Conservation (phyloP, 2,329 filamentous ascomycete genomes). For the Dactylellina haptotyla region DNA sequence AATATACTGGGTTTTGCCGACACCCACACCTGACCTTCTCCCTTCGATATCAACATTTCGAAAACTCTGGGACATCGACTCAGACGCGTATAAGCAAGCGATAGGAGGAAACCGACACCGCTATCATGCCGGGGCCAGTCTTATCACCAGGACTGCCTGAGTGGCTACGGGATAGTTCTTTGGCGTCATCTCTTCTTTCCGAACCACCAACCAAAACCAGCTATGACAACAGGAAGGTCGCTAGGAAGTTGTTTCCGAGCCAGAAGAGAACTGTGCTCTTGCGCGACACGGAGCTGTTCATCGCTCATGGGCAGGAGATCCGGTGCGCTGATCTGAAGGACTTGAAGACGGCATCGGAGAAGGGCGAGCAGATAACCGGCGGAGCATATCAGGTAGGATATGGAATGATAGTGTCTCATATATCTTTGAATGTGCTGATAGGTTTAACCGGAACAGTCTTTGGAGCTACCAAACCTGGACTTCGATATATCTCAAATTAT, state of each 20-base stretch:
- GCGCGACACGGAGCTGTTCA: conserved; percentile 86
- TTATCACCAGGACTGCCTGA: conserved; percentile 36
- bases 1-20: conserved; percentile 2
- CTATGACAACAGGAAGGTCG: conserved; percentile 39
- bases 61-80: conserved; percentile 4
- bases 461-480: conserved; percentile 57
- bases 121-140: conserved; percentile 46
- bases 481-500: conserved; percentile 57
- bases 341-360: conserved; percentile 69
- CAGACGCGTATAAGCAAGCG: conserved; percentile 28
- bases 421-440: conserved; percentile 3
- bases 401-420: background rate
- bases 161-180: conserved; percentile 37
- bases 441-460: conserved; percentile 31
- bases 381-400: conserved; percentile 33
- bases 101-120: background rate
- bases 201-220: conserved; percentile 13
- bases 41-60: background rate
- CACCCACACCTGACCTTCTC: background rate
- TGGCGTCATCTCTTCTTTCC: conserved; percentile 19
- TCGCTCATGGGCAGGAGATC: conserved; percentile 87
- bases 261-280: conserved; percentile 77
- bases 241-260: conserved; percentile 60
- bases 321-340: conserved; percentile 87
- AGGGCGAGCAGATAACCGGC: conserved; percentile 19